Base-by-base conservation (phyloP, 2,329 filamentous ascomycete genomes). In the Parastagonospora avenae region DNA sequence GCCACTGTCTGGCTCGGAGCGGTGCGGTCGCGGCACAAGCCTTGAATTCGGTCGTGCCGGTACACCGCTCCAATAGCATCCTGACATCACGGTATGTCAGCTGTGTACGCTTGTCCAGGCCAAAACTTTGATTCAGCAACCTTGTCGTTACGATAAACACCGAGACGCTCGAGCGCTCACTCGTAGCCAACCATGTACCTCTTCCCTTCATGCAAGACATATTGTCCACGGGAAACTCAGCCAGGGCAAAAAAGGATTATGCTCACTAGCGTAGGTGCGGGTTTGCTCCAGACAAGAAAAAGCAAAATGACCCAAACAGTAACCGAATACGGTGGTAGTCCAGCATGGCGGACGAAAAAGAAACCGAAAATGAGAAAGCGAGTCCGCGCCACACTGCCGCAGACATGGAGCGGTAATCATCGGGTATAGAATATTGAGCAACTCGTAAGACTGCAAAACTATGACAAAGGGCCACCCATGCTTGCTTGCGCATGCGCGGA, bases 121-220 rank as follows among this genome's bases (percentile, higher is more conserved):
- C 24, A 8, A 47, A 33, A 36, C 29, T 35, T 35, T 43, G 41
- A 43, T 24, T 43, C 41, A 33, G 41, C 27, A 43, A 14, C 38
- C 48, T 46, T 42, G 33, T 30, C 35, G 27, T 24, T 29, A 32
- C 33, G 54, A 55, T 52, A 50, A 44, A 42, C 50, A 44, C 45
- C 38, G 49, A 46, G 49, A 44, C 42, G 52, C 46, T 41, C 45
- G 46, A 51, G 47, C 44, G 45, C 37, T 48, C 45, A 50, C 15
- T 55, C 42, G 12, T 51, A 52, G 48, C 59, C 50, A 59, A 59
- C 56, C 54, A 52, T 57, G 46, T 54, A 46, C 45, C 30, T 42
- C 33, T 46, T 30, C 16, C 31, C 15, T 42, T 58, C 46, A 43
- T 52, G 41, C 45, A 48, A 55, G 38, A 52, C 49, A 42, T 53